Base-by-base conservation (phyloP, 192 early-diverging fungal genomes). In the Fimicolochytrium jonesii region DNA sequence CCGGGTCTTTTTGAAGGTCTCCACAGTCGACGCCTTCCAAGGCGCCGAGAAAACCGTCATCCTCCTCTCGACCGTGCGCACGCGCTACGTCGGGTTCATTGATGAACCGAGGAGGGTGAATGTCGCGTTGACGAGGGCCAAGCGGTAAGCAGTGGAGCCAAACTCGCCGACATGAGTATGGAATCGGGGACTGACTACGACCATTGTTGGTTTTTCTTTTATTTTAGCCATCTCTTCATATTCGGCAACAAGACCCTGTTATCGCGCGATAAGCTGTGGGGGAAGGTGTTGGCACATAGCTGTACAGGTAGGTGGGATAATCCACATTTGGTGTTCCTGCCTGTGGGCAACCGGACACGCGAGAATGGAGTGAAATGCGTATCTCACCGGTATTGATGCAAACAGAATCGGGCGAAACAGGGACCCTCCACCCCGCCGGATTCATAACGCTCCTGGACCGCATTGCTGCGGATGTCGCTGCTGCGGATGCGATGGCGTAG, bases 21-120 rank as follows among this genome's bases (percentile, higher is more conserved):
- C 84, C 7, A 89, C 88, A 2, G 83, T 87, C 0, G 88, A 90
- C 59, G 83, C 88, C 15, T 90, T 90, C 54, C 77, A 91, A 70
- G 89, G 89, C 26, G 87, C 87, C 10, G 89, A 91, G 48, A 87
- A 86, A 51, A 76, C 84, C n/a, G 67, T 91, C 26, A 90, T 91
- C 55, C 64, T 91, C 29, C 62, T 91, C 18, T 82, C 79, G 6
- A 88, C 83, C 15, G 86, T 88, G 0, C 49, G 87, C 28, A 86
- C 82, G 23, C 49, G 65, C 18, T 58, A 63, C 4, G 73, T 60
- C 35, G 75, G 74, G 6, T 91, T 91, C 59, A 86, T 88, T 42
- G 86, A 89, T 44, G 81, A 83, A 31, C 63, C 61, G 15, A 72
- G 85, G 17, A 75, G 89, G 28, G 72, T 91, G 33, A 91, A 91